Evolutionary conservation across 2,329 filamentous ascomycete genomes (phyloP).

Genomic region (Colletotrichum melonis): DNA sequence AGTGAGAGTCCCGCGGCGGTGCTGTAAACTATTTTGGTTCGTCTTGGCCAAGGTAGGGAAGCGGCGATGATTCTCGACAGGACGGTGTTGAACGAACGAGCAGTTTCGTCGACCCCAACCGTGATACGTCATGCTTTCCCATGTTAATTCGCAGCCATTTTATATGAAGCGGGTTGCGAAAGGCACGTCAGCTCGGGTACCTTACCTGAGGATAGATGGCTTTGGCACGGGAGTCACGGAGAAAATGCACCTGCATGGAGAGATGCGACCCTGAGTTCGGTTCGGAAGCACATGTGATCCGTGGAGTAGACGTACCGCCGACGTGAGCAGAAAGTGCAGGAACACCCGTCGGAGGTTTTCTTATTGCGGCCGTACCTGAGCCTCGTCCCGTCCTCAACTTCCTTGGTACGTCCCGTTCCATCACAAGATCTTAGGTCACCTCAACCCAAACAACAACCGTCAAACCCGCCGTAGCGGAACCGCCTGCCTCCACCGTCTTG

Average conservation of each 20-base stretch:
- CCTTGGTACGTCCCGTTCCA: background rate
- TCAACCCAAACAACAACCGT: background rate
- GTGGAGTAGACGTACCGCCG: background rate
- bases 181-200: background rate
- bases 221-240: background rate
- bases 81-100: background rate
- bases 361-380: background rate
- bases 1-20: background rate
- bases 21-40: background rate
- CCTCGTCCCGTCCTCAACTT: background rate
- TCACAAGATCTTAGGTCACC: background rate
- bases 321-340: background rate
- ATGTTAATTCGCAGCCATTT: background rate
- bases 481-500: background rate
- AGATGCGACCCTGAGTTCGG: background rate
- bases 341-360: background rate
- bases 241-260: background rate
- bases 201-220: background rate
- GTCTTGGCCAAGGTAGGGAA: background rate
- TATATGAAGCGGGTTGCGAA: background rate
- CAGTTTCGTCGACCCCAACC: background rate
- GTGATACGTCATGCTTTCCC: background rate
- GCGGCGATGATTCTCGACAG: background rate
- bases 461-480: slow-evolving; percentile 1
- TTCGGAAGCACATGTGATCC: background rate